Conservation (phyloP, 495 filamentous ascomycete genomes). For the Tuber calosporum region DNA sequence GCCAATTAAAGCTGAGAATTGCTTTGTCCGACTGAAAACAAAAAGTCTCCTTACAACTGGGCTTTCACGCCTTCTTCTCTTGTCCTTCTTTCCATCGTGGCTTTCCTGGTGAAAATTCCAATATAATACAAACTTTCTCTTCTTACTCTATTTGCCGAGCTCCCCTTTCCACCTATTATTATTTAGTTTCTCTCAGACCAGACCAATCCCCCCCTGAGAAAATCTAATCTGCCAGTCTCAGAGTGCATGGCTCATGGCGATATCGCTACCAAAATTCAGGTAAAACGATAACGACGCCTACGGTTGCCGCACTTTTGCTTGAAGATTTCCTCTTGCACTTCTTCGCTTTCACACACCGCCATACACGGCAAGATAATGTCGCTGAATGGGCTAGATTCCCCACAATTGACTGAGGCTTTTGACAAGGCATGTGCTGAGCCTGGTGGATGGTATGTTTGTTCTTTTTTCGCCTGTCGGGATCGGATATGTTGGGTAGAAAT, state of each 20-base stretch:
- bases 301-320: constrained; percentile 19
- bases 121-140: constrained; percentile 31
- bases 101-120: constrained; percentile 33
- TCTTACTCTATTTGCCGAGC: constrained; percentile 8
- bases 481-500: not conserved
- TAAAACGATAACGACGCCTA: constrained; percentile 25
- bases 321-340: constrained; percentile 19
- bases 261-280: not conserved
- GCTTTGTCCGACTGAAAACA: constrained; percentile 22
- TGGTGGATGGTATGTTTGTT: constrained; percentile 78
- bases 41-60: constrained; percentile 28
- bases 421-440: constrained; percentile 70
- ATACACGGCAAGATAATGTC: constrained; percentile 57
- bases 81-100: constrained; percentile 19
- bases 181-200: constrained; percentile 3
- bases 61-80: constrained; percentile 26
- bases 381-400: constrained; percentile 89
- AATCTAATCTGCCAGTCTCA: constrained; percentile 9
- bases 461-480: constrained; percentile 4
- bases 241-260: not conserved
- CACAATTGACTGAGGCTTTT: constrained; percentile 73
- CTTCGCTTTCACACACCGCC: constrained; percentile 10
- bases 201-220: constrained; percentile 33
- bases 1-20: constrained; percentile 24
- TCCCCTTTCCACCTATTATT: constrained; percentile 13